phyloP scores from a whole-genome alignment of 2,329 filamentous ascomycete genomes.

The Chaetomiaceae sp. region DNA sequence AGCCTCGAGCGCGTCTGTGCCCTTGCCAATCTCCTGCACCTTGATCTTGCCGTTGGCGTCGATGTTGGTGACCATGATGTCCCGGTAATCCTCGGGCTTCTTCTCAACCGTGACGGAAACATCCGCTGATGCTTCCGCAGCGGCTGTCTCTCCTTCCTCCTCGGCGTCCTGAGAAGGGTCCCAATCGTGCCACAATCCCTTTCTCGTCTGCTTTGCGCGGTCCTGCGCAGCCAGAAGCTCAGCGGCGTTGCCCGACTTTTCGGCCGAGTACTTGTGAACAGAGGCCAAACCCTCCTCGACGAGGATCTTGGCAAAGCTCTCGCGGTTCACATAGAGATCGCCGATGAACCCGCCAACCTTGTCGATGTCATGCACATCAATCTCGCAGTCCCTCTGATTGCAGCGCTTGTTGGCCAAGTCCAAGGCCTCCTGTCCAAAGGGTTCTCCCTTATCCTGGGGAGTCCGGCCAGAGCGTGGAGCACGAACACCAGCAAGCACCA shows the following conservation, averaged over 20 bases:
- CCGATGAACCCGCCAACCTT: slow-evolving; percentile 98
- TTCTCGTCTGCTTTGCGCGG: slow-evolving; percentile 81
- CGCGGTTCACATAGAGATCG: slow-evolving; percentile 85
- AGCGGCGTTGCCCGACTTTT: slow-evolving; percentile 84
- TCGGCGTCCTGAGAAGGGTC: slow-evolving; percentile 81
- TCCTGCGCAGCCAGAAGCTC: slow-evolving; percentile 86
- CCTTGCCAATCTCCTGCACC: slow-evolving; percentile 83
- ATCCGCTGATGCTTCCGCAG: slow-evolving; percentile 50
- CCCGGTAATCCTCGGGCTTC: slow-evolving; percentile 78
- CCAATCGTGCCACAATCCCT: slow-evolving; percentile 90
- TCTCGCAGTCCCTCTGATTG: slow-evolving; percentile 92
- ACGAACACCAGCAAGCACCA: slow-evolving; percentile 89
- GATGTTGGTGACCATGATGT: slow-evolving; percentile 88
- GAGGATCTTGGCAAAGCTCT: slow-evolving; percentile 90
- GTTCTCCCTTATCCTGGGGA: slow-evolving; percentile 76
- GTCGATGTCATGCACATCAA: slow-evolving; percentile 91
- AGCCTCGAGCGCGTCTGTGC: slow-evolving; percentile 77
- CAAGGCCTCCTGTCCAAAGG: slow-evolving; percentile 90
- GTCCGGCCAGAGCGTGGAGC: slow-evolving; percentile 76
- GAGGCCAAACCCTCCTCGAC: slow-evolving; percentile 91
- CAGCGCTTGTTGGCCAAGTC: slow-evolving; percentile 85
- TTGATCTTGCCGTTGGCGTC: slow-evolving; percentile 79
- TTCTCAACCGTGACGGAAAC: slow-evolving; percentile 53
- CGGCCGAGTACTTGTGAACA: slow-evolving; percentile 91
- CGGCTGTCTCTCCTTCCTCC: slow-evolving; percentile 51